Conservation (phyloP, 78 protist species). For the Emiliania huxleyi region DNA sequence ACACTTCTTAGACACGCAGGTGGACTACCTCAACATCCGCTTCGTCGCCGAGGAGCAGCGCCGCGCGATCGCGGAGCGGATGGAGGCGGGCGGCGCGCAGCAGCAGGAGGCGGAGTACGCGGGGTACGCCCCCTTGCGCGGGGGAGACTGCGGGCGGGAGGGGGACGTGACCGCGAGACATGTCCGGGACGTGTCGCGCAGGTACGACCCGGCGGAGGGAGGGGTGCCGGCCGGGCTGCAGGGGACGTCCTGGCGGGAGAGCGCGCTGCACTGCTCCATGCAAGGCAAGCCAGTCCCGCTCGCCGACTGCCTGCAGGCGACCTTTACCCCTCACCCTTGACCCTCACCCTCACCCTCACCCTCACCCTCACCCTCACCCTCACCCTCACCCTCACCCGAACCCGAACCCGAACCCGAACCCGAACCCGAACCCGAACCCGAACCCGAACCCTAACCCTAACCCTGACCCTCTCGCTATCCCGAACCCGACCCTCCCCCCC, state of each 20-base stretch:
- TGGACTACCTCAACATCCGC: conserved; percentile 37
- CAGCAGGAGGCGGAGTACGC: not conserved
- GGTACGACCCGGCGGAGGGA: too few species aligned
- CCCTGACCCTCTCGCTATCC: too few species aligned
- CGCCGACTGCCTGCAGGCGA: not conserved
- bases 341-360: not conserved
- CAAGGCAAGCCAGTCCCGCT: not conserved
- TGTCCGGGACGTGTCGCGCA: too few species aligned
- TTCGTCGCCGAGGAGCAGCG: not conserved
- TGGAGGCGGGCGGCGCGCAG: not conserved
- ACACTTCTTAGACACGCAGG: not conserved
- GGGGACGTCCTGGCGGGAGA: not conserved
- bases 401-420: too few species aligned
- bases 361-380: not conserved
- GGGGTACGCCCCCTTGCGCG: too few species aligned
- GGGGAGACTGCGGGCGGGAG: too few species aligned
- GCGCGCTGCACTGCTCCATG: not conserved
- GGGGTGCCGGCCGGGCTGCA: not conserved
- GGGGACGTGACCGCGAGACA: too few species aligned
- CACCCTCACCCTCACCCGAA: not conserved
- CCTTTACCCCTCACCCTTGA: too few species aligned
- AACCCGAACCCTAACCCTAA: too few species aligned
- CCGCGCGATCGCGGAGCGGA: not conserved
- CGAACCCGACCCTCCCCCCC: too few species aligned
- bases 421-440: too few species aligned